Percentiles rank a stretch among this genome's conserved stretches.
These are phyloP conservation scores for Lactarius evosmus DNA, from an alignment of 768 basidiomycete species.

Conservation along the genomic window DNA sequence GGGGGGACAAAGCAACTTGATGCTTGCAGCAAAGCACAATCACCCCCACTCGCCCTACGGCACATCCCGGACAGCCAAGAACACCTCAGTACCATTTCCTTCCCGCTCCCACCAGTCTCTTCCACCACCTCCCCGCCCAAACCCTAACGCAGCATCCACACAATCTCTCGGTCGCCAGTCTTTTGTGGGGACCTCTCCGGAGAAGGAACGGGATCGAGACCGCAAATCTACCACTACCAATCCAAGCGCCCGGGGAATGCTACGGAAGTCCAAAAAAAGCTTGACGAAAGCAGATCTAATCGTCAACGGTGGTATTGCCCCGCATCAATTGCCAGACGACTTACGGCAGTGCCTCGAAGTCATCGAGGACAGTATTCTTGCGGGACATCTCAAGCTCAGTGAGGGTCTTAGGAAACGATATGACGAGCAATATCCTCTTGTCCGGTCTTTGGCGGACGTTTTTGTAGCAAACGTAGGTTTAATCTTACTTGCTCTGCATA, in stretches of 20 bases:
- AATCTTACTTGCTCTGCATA: constrained; percentile 11
- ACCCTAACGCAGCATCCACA: constrained; percentile 57
- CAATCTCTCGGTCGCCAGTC: constrained; percentile 75
- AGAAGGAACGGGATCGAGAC: constrained; percentile 38
- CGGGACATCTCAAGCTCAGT: constrained; percentile 83
- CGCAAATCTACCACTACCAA: constrained; percentile 43
- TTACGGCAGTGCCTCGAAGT: constrained; percentile 82
- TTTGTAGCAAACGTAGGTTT: constrained; percentile 83
- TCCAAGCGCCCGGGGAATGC: constrained; percentile 41
- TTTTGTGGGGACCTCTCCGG: constrained; percentile 42
- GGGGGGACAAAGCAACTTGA: constrained; percentile 31
- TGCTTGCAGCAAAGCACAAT: constrained; percentile 48
- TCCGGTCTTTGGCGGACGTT: constrained; percentile 91
- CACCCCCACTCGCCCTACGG: constrained; percentile 82
- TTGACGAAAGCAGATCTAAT: constrained; percentile 43
- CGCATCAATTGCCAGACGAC: constrained; percentile 84
- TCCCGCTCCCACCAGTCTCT: constrained; percentile 77
- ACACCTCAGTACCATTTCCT: constrained; percentile 67
- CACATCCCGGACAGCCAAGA: constrained; percentile 40
- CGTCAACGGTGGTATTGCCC: constrained; percentile 54
- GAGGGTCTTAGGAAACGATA: constrained; percentile 86
- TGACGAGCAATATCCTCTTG: constrained; percentile 93
- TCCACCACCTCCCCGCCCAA: constrained; percentile 57
- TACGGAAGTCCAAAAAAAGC: constrained; percentile 70
- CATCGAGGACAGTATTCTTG: constrained; percentile 79